Evolutionary conservation across 2,329 filamentous ascomycete genomes (phyloP).

Genomic region (Arthrobotrys iridis): DNA sequence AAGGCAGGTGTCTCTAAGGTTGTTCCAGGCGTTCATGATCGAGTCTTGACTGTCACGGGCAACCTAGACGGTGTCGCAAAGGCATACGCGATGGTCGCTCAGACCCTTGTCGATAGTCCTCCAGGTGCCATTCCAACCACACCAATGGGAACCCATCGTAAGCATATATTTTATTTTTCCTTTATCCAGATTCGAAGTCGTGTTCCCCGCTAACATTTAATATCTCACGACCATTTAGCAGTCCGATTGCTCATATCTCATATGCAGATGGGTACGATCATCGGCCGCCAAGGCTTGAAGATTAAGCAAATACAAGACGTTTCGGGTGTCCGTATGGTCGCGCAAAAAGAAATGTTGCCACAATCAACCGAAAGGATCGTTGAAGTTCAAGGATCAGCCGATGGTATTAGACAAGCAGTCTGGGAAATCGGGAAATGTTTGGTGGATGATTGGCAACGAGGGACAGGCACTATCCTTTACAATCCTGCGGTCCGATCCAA

Average conservation of each 20-base stretch:
- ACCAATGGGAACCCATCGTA: conserved; percentile 92
- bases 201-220: not conserved
- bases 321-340: conserved; percentile 97
- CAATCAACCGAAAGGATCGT: conserved; percentile 98
- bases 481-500: conserved; percentile 93
- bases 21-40: conserved; percentile 95
- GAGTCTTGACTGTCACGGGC: conserved; percentile 93
- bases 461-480: conserved; percentile 95
- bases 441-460: conserved; percentile 96
- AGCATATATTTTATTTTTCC: conserved; percentile 61
- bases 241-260: conserved; percentile 98
- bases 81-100: conserved; percentile 92
- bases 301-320: conserved; percentile 99
- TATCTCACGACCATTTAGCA: conserved; percentile 67
- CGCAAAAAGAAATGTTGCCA: conserved; percentile 99
- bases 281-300: conserved; percentile 93
- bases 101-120: conserved; percentile 89
- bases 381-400: conserved; percentile 92
- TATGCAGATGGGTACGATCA: conserved; percentile 99
- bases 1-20: conserved; percentile 99
- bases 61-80: conserved; percentile 86
- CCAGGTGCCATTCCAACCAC: conserved; percentile 87
- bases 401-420: conserved; percentile 92
- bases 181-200: not conserved
- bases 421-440: conserved; percentile 99